Evolutionary conservation across 345 rosid species (phyloP), one percentile per base, ranked within the genome.

Genomic region (Aquilaria malaccensis): DNA sequence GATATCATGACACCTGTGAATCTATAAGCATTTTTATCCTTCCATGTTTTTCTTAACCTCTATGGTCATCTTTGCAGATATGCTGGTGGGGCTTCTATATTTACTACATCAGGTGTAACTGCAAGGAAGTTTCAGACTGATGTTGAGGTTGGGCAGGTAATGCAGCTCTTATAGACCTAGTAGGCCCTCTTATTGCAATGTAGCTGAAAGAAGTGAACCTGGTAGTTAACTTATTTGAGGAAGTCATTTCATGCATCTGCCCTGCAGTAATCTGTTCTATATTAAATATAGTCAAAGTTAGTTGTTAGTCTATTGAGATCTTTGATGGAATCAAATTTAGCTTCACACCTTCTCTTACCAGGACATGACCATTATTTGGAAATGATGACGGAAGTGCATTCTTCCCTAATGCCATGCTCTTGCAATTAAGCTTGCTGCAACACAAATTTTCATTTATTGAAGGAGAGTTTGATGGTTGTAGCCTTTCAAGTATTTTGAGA

Each of bases 51-150:
- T 45, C 33, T 49, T 29, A 47, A 15, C 31, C 11, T 37, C 33
- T 4, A 2, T 7, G 29, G 48, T 62, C 22, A 2, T 59, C 56
- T 37, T 22, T 60, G 41, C 81, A 87, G 95, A 50, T 84, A 82
- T 65, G 85, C 88, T 50, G 80, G 76, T 63, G 90, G 90, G 68
- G 90, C 90, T 72, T 72, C 90, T 55, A 79, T 87, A 64, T 87
- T 87, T 70, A 87, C 95, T 4, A 45, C 83, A 59, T 84, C 90
- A 50, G 85, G 83, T 55, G 75, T 66, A 61, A 81, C 86, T 65
- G 95, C 95, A 3, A 79, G 95, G 75, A 87, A 84, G 70, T 87
- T 87, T 71, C 95, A 84, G 71, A 74, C 81, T 11, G 95, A 87
- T 60, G 74, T 82, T 50, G 90, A 80, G 72, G 90, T 86, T 49